These are phyloP conservation scores for Phyllostachys edulis DNA, from an alignment of 176 grass and related monocot species.

Conservation along the genomic window DNA sequence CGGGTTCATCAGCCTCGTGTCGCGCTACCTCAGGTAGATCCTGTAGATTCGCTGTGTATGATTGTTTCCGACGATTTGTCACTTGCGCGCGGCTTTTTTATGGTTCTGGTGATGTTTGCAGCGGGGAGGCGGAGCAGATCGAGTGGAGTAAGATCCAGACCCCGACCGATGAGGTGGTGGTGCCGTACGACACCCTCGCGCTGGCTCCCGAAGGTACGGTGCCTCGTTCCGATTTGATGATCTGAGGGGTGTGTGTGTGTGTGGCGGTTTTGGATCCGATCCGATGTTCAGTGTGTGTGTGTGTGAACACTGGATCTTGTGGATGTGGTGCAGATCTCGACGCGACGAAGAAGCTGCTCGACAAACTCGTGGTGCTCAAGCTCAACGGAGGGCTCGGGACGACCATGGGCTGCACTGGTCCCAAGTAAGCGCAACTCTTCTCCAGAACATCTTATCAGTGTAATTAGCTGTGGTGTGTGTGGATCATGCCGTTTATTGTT, in stretches of 20 bases:
- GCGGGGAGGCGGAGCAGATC: slow-evolving; percentile 87
- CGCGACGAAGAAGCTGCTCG: slow-evolving; percentile 71
- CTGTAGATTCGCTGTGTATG: neutral
- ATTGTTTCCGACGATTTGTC: neutral
- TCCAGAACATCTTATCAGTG: neutral
- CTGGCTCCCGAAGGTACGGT: slow-evolving; percentile 63
- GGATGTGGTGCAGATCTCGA: slow-evolving; percentile 59
- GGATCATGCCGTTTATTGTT: neutral
- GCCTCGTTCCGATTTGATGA: slow-evolving; percentile 24
- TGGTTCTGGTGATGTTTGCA: slow-evolving; percentile 18
- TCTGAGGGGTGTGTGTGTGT: neutral
- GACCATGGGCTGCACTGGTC: slow-evolving; percentile 97
- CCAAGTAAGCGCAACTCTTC: slow-evolving; percentile 69
- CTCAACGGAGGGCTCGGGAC: slow-evolving; percentile 97
- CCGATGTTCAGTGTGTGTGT: neutral
- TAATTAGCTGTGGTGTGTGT: neutral
- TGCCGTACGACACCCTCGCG: slow-evolving; percentile 73
- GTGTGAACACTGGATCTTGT: slow-evolving; percentile 30
- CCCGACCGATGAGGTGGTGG: slow-evolving; percentile 86
- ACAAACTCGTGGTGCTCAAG: slow-evolving; percentile 96
- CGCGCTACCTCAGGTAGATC: slow-evolving; percentile 88
- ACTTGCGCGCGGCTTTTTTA: neutral
- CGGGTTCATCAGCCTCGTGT: slow-evolving; percentile 83
- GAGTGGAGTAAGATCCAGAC: slow-evolving; percentile 99
- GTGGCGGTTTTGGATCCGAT: slow-evolving; percentile 21